Percentiles rank a stretch among this genome's conserved stretches.
Conservation (phyloP, 495 filamentous ascomycete species). For the Hypomontagnella monticulosa region DNA sequence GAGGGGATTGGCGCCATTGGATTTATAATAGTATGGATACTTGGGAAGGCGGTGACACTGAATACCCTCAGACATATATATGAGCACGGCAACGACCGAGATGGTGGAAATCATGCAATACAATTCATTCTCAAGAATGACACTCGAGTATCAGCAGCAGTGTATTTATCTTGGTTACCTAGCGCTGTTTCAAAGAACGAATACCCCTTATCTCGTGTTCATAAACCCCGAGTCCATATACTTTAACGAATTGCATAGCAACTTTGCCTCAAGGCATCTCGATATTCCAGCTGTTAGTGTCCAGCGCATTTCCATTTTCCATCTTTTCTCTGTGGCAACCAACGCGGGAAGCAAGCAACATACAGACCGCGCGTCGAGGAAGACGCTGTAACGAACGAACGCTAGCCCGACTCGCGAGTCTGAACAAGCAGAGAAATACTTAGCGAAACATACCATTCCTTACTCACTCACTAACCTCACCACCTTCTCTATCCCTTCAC, state of each 20-base stretch:
- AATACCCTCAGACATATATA: too few species aligned
- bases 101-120: not conserved
- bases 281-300: not conserved
- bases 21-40: conserved; percentile 48
- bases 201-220: conserved; percentile 26
- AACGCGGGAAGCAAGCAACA: not conserved
- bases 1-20: conserved; percentile 72
- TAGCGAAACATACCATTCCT: not conserved
- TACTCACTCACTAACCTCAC: not conserved
- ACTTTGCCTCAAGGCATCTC: not conserved
- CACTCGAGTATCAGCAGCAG: not conserved
- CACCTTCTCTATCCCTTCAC: not conserved
- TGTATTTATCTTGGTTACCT: conserved; percentile 12
- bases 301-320: too few species aligned
- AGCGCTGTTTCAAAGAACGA: conserved; percentile 18
- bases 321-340: not conserved
- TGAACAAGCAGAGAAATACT: not conserved
- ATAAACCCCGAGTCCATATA: not conserved
- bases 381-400: not conserved
- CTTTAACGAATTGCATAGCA: not conserved
- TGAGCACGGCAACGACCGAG: conserved; percentile 10
- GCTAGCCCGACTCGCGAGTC: not conserved
- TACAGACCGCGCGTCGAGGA: not conserved
- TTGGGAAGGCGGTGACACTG: not conserved
- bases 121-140: too few species aligned